A percentile compares a stretch with the other conserved stretches of the same genome.
These are phyloP conservation scores for Nicotiana tabacum DNA, from an alignment of 257 asterid species.

Conservation along the genomic window DNA sequence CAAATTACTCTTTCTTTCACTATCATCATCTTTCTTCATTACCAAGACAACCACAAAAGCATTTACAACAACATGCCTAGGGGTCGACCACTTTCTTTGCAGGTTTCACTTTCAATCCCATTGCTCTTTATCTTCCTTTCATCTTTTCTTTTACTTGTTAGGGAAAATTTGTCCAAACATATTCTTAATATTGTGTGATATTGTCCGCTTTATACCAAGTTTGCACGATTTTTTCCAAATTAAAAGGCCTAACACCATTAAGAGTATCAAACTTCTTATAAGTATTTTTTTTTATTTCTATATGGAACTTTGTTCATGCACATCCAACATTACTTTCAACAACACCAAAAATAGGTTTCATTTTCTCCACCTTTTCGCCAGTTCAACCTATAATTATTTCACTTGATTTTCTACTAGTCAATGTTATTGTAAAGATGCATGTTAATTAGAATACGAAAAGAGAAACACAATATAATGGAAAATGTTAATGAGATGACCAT, in stretches of 20 bases:
- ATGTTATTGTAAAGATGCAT: not conserved
- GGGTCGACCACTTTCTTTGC: slow-evolving; percentile 78
- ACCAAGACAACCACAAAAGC: slow-evolving; percentile 6
- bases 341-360: not conserved
- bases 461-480: not conserved
- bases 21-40: slow-evolving; percentile 13
- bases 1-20: slow-evolving; percentile 15
- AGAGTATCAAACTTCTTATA: too few species aligned
- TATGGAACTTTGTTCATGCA: too few species aligned
- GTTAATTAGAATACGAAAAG: not conserved
- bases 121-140: not conserved
- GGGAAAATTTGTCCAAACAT: too few species aligned
- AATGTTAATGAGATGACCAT: not conserved
- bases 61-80: slow-evolving; percentile 42
- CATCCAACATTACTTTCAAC: not conserved
- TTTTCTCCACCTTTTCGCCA: not conserved
- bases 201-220: too few species aligned
- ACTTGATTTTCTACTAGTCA: not conserved
- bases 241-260: too few species aligned
- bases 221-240: too few species aligned
- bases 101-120: slow-evolving; percentile 35
- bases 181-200: too few species aligned
- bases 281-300: too few species aligned
- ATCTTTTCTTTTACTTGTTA: not conserved
- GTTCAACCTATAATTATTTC: not conserved